Evolutionary conservation across 805 yeast genomes (phyloP), one percentile per base, ranked within the genome.

Genomic region (Spathaspora hagerdaliae): DNA sequence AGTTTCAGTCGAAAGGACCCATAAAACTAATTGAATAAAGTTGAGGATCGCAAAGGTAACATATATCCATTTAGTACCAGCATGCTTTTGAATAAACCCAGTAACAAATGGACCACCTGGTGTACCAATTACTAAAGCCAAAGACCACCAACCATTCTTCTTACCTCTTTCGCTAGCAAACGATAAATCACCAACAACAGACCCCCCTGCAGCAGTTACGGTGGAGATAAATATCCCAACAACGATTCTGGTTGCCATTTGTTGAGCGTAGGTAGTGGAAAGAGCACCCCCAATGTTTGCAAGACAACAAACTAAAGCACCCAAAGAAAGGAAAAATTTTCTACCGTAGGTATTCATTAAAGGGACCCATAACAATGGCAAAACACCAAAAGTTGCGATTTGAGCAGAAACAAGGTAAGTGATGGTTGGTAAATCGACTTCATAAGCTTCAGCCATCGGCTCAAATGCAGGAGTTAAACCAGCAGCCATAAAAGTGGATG

Each of bases 401-500:
- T 53, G 57, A 3, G 50, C 47, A 31, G 53, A 41, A 12, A 52
- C 48, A 14, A 53, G 38, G 38, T 53, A 53, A 8, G 54, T 39
- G 31, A 50, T 44, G n/a, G 44, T 44, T 29, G 47, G 43, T 24
- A 53, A 29, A 3, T 44, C 12, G 11, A 42, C 41, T 13, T 47
- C 45, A 33, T 45, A 48, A 11, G 36, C 34, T 31, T 31, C 47
- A 29, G 50, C 46, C 38, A 53, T 27, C 9, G 38, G 27, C n/a
- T 47, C 53, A 35, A 47, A 52, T 27, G 54, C 41, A 5, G 57
- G 57, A 29, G 50, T 52, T 10, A 50, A 31, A 13, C 57, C 55
- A 2, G 57, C 55, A 26, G 57, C 57, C 54, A 53, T 50, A 36
- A 52, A 53, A 10, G 57, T 53, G 12, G 47, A 38, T 11, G 46